Conservation (phyloP, 2,329 filamentous ascomycete species). For the Fusarium musae region DNA sequence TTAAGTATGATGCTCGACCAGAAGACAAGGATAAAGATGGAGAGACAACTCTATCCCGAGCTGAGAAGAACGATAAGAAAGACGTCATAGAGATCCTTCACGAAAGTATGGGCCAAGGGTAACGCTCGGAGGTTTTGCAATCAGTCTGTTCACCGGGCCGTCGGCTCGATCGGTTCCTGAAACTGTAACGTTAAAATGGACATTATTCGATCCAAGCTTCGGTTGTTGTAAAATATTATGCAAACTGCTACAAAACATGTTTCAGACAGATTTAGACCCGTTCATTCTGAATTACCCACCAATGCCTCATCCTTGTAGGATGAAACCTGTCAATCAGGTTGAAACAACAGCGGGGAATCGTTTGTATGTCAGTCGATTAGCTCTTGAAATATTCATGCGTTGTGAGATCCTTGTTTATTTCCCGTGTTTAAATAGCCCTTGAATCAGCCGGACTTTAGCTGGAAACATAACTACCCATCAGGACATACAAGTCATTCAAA, state of each 20-base stretch:
- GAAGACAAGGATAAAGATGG: rapidly evolving
- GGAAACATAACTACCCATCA: background rate
- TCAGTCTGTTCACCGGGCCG: background rate
- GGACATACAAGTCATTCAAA: background rate
- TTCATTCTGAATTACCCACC: background rate
- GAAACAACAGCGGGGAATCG: background rate
- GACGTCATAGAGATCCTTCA: rapidly evolving
- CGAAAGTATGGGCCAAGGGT: background rate
- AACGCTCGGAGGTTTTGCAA: rapidly evolving
- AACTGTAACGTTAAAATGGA: background rate
- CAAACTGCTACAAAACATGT: background rate
- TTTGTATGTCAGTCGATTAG: background rate
- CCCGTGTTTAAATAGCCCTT: background rate
- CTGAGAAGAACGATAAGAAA: rapidly evolving
- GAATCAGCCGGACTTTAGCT: rapidly evolving
- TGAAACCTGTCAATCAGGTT: background rate
- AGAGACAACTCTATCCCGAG: background rate
- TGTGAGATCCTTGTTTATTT: background rate
- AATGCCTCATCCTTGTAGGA: background rate
- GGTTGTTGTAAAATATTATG: background rate
- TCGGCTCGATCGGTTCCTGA: background rate
- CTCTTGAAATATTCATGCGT: background rate
- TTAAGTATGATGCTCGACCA: rapidly evolving
- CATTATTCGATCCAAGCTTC: background rate
- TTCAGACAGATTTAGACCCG: background rate